Base-by-base conservation (phyloP, 441 rosid genomes). In the Metrosideros polymorpha region DNA sequence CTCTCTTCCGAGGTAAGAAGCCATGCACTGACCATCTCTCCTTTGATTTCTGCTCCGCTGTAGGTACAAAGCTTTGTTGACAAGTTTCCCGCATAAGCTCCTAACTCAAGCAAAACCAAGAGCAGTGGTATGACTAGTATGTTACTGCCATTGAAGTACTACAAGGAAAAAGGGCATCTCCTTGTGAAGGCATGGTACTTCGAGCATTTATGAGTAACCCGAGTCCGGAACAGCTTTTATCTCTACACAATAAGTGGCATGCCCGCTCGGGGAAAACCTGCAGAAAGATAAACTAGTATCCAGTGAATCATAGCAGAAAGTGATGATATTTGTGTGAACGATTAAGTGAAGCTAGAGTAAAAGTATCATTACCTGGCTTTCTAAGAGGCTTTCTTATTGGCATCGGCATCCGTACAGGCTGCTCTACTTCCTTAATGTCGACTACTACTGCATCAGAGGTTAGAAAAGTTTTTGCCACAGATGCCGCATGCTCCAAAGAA, bases 401-500 rank as follows among this genome's bases (percentile, higher is more conserved):
- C 30, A 88, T 89, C 1, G 94, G 93, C 84, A 27, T 83, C 54
- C 29, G 47, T 22, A 35, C 6, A 8, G 79, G 79, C n/a, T 19
- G 79, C 86, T 71, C 89, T 86, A 88, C 79, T 88, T 92, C 95
- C 89, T 90, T 97, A 35, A 91, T 91, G 84, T 95, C 95, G 32
- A 97, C 96, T 39, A 96, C 94, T 83, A 96, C 97, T 83, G 95
- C 96, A 87, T 96, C 97, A 0, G 96, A 92, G 75, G 92, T 95
- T 84, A 96, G 90, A 87, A 96, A 95, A 84, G 93, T 93, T 90
- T 91, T 95, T 57, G 99, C 99, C 83, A 96, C 98, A 13, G 98
- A 94, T 84, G 98, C 93, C 50, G 99, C 95, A 86, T 97, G 93
- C 94, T 96, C 99, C 91, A 97, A 85, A 88, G 98, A 97, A 88